phyloP scores from a whole-genome alignment of 176 grass and related monocot species.

The Alopecurus myosuroides region DNA sequence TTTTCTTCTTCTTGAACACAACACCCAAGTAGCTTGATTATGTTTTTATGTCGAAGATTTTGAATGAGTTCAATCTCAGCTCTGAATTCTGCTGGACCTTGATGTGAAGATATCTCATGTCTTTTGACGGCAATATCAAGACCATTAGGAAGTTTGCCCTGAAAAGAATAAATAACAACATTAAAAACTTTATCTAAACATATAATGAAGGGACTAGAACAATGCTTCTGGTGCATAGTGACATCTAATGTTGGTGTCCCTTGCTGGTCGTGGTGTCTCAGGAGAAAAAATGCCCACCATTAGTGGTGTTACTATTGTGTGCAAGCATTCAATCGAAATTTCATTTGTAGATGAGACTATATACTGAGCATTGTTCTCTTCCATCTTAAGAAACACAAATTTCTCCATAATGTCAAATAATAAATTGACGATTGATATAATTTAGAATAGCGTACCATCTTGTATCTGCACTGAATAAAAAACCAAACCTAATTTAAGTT shows the following conservation, averaged over 20 bases:
- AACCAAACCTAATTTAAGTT: neutral
- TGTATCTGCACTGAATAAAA: neutral
- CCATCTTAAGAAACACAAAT: neutral
- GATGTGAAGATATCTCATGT: neutral
- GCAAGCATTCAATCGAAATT: neutral
- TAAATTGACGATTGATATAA: neutral
- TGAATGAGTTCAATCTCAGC: slow-evolving; percentile 30
- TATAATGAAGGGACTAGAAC: neutral
- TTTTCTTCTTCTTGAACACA: slow-evolving; percentile 28
- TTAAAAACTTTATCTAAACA: neutral
- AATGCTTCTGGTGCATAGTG: neutral
- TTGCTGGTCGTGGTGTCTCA: neutral
- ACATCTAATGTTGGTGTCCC: neutral
- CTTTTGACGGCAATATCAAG: slow-evolving; percentile 32
- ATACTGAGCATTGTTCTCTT: neutral
- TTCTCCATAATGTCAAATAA: neutral
- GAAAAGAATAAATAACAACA: neutral
- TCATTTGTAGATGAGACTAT: neutral
- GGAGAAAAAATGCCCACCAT: neutral
- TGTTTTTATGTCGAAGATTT: slow-evolving; percentile 33
- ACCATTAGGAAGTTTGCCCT: slow-evolving; percentile 15
- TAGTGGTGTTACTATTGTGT: neutral
- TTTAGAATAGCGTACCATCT: neutral
- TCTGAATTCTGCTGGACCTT: slow-evolving; percentile 19
- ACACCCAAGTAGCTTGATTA: slow-evolving; percentile 33